Percentiles rank a stretch among this genome's conserved stretches.
Evolutionary conservation across 441 rosid species (phyloP).

Genomic region (Eruca vesicaria): DNA sequence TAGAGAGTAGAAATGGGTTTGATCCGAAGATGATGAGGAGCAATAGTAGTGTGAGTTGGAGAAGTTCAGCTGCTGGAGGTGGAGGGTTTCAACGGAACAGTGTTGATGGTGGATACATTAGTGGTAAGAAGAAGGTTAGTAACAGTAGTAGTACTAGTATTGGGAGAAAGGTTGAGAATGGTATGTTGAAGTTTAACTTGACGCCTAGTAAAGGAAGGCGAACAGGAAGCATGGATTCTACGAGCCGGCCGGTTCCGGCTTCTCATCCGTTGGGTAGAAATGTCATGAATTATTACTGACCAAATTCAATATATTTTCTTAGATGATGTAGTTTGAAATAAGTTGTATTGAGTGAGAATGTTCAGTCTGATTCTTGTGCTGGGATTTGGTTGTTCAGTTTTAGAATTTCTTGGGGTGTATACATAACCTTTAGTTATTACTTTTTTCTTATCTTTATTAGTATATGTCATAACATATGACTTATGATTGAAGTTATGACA

Average conservation of each 20-base stretch:
- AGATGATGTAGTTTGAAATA: slow-evolving; percentile 6
- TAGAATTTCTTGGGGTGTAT: not conserved
- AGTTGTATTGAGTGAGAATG: slow-evolving; percentile 5
- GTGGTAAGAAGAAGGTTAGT: slow-evolving; percentile 60
- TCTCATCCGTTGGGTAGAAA: slow-evolving; percentile 79
- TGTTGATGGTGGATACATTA: slow-evolving; percentile 65
- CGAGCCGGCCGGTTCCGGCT: slow-evolving; percentile 48
- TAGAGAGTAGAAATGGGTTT: slow-evolving; percentile 31
- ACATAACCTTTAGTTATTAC: not conserved
- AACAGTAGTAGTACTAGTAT: slow-evolving; percentile 44
- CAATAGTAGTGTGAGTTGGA: slow-evolving; percentile 39
- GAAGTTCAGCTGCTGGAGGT: slow-evolving; percentile 28
- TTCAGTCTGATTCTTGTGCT: slow-evolving; percentile 16
- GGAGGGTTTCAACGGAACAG: slow-evolving; percentile 46
- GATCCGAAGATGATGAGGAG: slow-evolving; percentile 40
- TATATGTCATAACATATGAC: not conserved
- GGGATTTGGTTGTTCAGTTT: slow-evolving; percentile 2
- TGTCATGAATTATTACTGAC: slow-evolving; percentile 74
- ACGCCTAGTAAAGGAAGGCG: slow-evolving; percentile 75
- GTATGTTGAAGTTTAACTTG: slow-evolving; percentile 80
- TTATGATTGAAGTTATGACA: not conserved
- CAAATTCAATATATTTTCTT: not conserved
- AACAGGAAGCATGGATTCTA: slow-evolving; percentile 41
- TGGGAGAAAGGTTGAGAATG: too few relatives aligned
- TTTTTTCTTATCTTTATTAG: not conserved